Base-by-base conservation (phyloP, 2,329 filamentous ascomycete species). In the Neofusicoccum laricinum region DNA sequence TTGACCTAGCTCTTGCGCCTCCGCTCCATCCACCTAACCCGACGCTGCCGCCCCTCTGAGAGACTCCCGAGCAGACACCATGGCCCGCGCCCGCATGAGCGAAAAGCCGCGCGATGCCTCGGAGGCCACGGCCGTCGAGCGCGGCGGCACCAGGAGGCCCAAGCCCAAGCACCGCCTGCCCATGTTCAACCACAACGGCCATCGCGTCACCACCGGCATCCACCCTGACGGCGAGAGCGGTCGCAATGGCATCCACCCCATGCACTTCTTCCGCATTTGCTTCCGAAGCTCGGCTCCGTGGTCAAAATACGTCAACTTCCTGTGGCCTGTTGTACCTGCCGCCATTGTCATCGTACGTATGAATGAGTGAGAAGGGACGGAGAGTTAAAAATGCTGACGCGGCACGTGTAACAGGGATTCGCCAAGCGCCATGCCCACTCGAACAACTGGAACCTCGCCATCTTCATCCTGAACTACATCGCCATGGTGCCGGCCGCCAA, bases 401-500 rank as follows among this genome's bases (percentile, higher is more conserved):
- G 4, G 41, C 55, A 7, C 49, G 41, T 63, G 34, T 21, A 8
- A 15, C 61, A 81, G 78, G 69, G 85, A 67, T 87, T 85, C 67
- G 81, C 81, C 49, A 79, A 79, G 19, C 81, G 81, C 0, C 80
- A 88, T 25, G 77, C 83, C 65, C 82, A 90, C 69, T 77, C 90
- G 7, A 36, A 59, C 41, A 19, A 45, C 30, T 59, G 55, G 55
- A 59, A 36, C 30, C 55, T 59, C 1, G 83, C 84, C 75, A 85
- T 88, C 61, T 93, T 93, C 77, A 81, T 85, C 58, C 82, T 91
- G 64, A 88, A 88, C 53, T 93, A 92, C 72, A 84, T 93, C 66
- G 89, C 89, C 69, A 93, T 93, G 88, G 81, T 93, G 1, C 90
- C 90, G 0, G 87, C 88, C 53, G 90, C 90, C 64, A 93, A 93